These are phyloP conservation scores for Chalaropsis ovoidea DNA, from an alignment of 2,329 filamentous ascomycete genomes.

Conservation along the genomic window DNA sequence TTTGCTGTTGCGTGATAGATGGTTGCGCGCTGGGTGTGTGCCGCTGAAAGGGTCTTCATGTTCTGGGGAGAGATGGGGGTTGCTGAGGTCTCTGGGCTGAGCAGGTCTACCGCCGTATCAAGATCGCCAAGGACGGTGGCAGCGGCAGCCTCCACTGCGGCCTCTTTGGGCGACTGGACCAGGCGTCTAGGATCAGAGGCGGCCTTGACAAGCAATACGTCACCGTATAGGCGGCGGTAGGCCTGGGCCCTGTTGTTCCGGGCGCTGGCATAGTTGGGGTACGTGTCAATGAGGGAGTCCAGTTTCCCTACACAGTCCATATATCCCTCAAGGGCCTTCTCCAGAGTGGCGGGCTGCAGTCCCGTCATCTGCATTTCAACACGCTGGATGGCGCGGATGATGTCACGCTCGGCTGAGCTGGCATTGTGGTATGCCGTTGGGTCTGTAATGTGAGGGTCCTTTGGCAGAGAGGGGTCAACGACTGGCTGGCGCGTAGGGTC, in stretches of 20 bases:
- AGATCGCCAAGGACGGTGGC: constrained; percentile 43
- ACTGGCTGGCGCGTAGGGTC: constrained; percentile 46
- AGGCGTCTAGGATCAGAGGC: constrained; percentile 36
- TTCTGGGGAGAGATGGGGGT: constrained; percentile 52
- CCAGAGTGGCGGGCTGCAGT: constrained; percentile 32
- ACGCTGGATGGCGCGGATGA: constrained; percentile 46
- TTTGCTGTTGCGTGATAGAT: constrained; percentile 53
- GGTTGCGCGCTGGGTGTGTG: constrained; percentile 61
- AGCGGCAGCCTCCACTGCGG: constrained; percentile 36
- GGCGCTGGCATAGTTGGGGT: constrained; percentile 60
- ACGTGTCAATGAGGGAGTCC: constrained; percentile 44
- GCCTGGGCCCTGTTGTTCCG: constrained; percentile 67
- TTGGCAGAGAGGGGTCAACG: constrained; percentile 45
- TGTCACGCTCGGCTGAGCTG: constrained; percentile 42
- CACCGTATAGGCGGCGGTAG: constrained; percentile 51
- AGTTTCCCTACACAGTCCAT: constrained; percentile 41
- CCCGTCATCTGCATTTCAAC: constrained; percentile 45
- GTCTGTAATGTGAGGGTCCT: constrained; percentile 49
- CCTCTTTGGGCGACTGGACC: constrained; percentile 33
- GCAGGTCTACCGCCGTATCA: constrained; percentile 47
- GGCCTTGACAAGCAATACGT: constrained; percentile 43
- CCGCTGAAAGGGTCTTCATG: constrained; percentile 56
- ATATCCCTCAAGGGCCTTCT: constrained; percentile 40
- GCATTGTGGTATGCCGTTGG: constrained; percentile 41
- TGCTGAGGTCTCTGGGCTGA: constrained; percentile 43